Evolutionary conservation across 2,329 filamentous ascomycete genomes (phyloP), one percentile per base, ranked within the genome.

Genomic region (Alternaria ethzedia): DNA sequence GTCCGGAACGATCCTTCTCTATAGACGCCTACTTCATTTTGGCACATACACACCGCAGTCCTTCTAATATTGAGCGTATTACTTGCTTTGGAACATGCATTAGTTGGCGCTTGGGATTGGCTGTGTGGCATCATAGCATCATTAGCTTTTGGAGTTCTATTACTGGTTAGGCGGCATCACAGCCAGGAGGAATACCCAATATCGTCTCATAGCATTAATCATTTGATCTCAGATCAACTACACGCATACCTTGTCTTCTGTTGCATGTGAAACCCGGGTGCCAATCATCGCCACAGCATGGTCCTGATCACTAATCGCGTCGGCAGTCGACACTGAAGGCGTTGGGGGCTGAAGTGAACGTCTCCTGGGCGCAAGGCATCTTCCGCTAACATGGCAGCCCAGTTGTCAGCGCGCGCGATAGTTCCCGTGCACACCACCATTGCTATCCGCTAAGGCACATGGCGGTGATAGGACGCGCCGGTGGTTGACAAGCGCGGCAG

Each of bases 21-120:
- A 68, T 77, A 73, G 70, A 70, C 69, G 72, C 69, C 67, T 76
- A 64, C 60, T 71, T 71, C 60, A 54, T 63, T 65, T 65, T 62
- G 68, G 67, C 63, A 70, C 56, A 65, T 57, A 66, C 63, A 63
- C 49, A 63, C 54, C 66, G 69, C 67, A 66, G 58, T 63, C 64
- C 63, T 78, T 79, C 68, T 79, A 79, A 79, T 79, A 79, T 63
- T 68, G 71, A 78, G 74, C 76, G 72, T 71, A 61, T 49, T 59
- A 57, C 59, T 71, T 70, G 67, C 32, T 74, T 65, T 49, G 61
- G 26, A 28, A 60, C 55, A 62, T 78, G 76, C 76, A 78, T 78
- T 64, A 72, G 62, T 63, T 72, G 77, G 76, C 75, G 75, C 74
- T 70, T 63, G 68, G 71, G 65, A 65, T 66, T 61, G 56, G 52